Evolutionary conservation across 306 rosid genomes (phyloP).

Genomic region (Quercus robur): DNA sequence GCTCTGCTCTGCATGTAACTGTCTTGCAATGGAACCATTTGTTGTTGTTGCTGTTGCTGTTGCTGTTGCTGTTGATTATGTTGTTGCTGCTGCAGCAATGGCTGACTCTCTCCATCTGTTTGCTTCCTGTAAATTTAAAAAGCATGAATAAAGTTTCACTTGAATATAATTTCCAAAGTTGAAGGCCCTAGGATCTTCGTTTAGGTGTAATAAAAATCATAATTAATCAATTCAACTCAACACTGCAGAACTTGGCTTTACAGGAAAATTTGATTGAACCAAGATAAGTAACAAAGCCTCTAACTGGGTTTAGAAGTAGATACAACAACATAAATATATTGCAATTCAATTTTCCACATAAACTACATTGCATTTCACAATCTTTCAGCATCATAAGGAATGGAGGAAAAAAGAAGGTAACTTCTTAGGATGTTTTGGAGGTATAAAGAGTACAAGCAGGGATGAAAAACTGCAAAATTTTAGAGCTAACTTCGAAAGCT

Average conservation of each 20-base stretch:
- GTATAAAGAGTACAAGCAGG: background rate
- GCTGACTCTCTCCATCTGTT: constrained; percentile 83
- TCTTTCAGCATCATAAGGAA: background rate
- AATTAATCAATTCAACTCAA: background rate
- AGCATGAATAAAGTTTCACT: background rate
- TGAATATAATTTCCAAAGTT: background rate
- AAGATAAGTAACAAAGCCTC: background rate
- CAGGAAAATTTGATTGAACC: background rate
- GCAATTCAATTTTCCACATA: background rate
- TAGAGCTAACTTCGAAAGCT: background rate
- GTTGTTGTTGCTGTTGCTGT: constrained; percentile 65
- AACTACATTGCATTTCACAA: background rate
- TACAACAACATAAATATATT: background rate
- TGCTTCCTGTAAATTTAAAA: constrained; percentile 58
- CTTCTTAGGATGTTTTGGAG: background rate
- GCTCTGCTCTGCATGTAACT: constrained; percentile 97
- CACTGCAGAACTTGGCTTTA: background rate
- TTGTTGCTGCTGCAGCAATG: constrained; percentile 61
- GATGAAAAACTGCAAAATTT: background rate
- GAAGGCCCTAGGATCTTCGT: background rate
- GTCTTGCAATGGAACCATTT: constrained; percentile 87
- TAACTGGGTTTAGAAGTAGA: background rate
- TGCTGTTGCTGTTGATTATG: constrained; percentile 33
- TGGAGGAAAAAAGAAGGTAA: background rate
- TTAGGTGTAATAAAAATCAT: background rate